Percentiles rank a stretch among this genome's conserved stretches.
Conservation (phyloP, 257 asterid species). For the Mitragyna speciosa region DNA sequence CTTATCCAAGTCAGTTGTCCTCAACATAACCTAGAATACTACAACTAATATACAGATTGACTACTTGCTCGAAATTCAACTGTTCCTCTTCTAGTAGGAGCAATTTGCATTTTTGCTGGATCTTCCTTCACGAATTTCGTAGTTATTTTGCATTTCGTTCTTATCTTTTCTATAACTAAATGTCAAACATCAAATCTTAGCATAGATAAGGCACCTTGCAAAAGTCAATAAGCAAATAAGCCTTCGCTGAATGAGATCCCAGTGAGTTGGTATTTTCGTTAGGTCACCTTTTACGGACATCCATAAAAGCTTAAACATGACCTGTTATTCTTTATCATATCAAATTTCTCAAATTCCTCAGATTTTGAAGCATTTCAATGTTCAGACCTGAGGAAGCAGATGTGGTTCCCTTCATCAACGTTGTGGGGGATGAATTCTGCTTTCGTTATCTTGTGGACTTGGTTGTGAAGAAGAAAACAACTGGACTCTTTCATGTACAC, state of each 20-base stretch:
- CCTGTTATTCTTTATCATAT: not conserved
- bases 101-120: not conserved
- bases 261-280: not conserved
- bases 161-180: not conserved
- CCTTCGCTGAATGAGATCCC: not conserved
- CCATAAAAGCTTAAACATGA: not conserved
- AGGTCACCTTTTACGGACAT: not conserved
- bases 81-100: not conserved
- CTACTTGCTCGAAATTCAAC: not conserved
- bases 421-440: slow-evolving; percentile 37
- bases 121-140: not conserved
- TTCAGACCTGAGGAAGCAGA: not conserved
- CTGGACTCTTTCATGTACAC: slow-evolving; percentile 21
- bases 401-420: slow-evolving; percentile 17
- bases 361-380: not conserved
- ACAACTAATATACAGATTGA: too few species aligned
- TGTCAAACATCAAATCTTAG: not conserved
- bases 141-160: not conserved
- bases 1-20: not conserved
- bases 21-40: not conserved
- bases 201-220: not conserved
- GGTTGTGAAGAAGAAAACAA: slow-evolving; percentile 25
- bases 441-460: slow-evolving; percentile 37
- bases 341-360: not conserved
- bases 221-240: not conserved